A percentile compares a stretch with the other conserved stretches of the same genome.
phyloP scores from a whole-genome alignment of 2,329 filamentous ascomycete genomes.

The Westerdykella sp. region DNA sequence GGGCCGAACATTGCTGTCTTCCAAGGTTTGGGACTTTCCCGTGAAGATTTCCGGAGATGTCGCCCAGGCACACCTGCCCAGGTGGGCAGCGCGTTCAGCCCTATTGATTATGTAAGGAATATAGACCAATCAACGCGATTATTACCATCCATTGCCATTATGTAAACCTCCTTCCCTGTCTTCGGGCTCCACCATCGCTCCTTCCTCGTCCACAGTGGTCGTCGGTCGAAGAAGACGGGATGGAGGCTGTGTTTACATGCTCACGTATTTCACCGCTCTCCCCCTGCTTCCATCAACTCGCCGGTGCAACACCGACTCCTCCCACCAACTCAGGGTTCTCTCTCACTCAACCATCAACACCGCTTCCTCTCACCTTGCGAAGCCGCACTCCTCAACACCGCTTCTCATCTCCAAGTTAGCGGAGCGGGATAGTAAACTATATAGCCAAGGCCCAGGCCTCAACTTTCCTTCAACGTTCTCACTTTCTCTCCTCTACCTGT shows the following conservation, averaged over 20 bases:
- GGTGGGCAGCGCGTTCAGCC: not conserved
- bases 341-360: not conserved
- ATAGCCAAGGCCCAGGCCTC: too few relatives aligned
- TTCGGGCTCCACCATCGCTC: too few relatives aligned
- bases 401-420: too few relatives aligned
- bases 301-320: not conserved
- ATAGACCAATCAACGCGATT: not conserved
- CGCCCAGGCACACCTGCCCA: not conserved
- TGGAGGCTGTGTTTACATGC: too few relatives aligned
- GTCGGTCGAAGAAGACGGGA: too few relatives aligned
- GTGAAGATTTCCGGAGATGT: constrained; percentile 22
- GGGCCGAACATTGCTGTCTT: constrained; percentile 56
- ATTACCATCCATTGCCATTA: too few relatives aligned
- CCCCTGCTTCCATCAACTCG: too few relatives aligned
- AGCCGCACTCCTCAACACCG: not conserved
- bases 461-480: not conserved
- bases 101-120: constrained; percentile 1
- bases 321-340: not conserved
- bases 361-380: not conserved
- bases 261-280: too few relatives aligned
- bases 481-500: not conserved
- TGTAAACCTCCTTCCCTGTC: too few relatives aligned
- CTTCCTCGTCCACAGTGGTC: too few relatives aligned
- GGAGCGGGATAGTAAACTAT: too few relatives aligned
- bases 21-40: constrained; percentile 7